Percentiles rank a stretch among this genome's conserved stretches.
Conservation (phyloP, 352 stramenopile genomes). For the Discostella stelligera region DNA sequence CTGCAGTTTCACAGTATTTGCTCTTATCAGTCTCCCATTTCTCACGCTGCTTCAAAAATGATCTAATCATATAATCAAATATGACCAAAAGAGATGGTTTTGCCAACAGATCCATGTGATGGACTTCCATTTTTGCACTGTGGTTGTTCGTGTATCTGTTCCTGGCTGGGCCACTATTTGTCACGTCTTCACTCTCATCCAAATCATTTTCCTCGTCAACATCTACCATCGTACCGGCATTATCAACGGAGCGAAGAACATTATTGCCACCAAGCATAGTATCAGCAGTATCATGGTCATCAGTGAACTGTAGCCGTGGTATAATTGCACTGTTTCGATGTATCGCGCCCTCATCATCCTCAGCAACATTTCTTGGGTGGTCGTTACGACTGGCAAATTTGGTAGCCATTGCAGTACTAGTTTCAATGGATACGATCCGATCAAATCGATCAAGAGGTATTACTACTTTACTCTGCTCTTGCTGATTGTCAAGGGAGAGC, state of each 20-base stretch:
- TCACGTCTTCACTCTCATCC: too few relatives aligned
- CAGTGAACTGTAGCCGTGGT: neutral
- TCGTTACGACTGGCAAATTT: too few relatives aligned
- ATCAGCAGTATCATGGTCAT: slow-evolving; percentile 1
- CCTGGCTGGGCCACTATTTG: too few relatives aligned
- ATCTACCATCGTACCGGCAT: neutral
- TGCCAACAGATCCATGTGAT: neutral
- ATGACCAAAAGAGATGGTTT: neutral
- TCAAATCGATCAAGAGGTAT: neutral
- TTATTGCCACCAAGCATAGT: neutral
- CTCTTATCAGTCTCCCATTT: neutral
- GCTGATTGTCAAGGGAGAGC: slow-evolving; percentile 1
- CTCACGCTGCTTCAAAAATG: neutral
- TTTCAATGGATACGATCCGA: neutral
- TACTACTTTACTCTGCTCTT: neutral
- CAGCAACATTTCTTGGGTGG: too few relatives aligned
- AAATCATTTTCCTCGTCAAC: neutral
- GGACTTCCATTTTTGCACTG: neutral
- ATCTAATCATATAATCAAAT: neutral
- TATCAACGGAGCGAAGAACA: neutral
- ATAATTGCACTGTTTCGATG: neutral
- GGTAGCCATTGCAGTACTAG: neutral
- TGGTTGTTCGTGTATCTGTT: neutral
- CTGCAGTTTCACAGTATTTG: neutral
- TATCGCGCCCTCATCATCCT: neutral